Evolutionary conservation across 2,329 filamentous ascomycete genomes (phyloP).

Genomic region (Sodiomyces alkalinus): DNA sequence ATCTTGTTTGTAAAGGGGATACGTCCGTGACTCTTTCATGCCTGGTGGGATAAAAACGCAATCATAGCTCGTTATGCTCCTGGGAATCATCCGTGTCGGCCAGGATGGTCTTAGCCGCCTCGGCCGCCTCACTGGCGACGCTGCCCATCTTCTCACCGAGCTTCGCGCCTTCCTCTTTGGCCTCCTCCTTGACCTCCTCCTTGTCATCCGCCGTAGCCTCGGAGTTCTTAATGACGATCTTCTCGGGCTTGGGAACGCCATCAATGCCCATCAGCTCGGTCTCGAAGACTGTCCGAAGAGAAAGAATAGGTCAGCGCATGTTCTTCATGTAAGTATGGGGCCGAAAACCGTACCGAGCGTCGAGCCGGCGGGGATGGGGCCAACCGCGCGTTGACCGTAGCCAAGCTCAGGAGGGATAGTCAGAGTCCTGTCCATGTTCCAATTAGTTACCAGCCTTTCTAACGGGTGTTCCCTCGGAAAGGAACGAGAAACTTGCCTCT

Average conservation of each 20-base stretch:
- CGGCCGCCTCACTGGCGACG: constrained; percentile 30
- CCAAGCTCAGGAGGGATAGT: constrained; percentile 78
- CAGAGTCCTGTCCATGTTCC: constrained; percentile 56
- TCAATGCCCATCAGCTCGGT: constrained; percentile 77
- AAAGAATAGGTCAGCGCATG: neutral
- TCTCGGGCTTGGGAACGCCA: constrained; percentile 44
- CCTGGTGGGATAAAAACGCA: no score
- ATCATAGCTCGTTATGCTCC: constrained; percentile 45
- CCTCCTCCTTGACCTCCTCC: constrained; percentile 14
- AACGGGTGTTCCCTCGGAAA: no score
- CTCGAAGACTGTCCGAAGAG: constrained; percentile 53
- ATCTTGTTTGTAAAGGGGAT: no score
- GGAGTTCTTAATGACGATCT: constrained; percentile 25
- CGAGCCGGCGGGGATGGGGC: constrained; percentile 69
- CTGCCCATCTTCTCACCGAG: constrained; percentile 30
- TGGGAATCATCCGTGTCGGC: constrained; percentile 38
- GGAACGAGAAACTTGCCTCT: constrained; percentile 42
- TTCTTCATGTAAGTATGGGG: neutral
- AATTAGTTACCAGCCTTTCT: no score
- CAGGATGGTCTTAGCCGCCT: constrained; percentile 34
- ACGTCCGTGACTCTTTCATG: no score
- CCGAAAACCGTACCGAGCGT: constrained; percentile 47
- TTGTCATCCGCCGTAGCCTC: constrained; percentile 12
- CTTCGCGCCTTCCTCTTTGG: constrained; percentile 20
- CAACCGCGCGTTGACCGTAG: constrained; percentile 63